Conservation (phyloP, 2,329 filamentous ascomycete genomes). For the Exophiala mesophila region DNA sequence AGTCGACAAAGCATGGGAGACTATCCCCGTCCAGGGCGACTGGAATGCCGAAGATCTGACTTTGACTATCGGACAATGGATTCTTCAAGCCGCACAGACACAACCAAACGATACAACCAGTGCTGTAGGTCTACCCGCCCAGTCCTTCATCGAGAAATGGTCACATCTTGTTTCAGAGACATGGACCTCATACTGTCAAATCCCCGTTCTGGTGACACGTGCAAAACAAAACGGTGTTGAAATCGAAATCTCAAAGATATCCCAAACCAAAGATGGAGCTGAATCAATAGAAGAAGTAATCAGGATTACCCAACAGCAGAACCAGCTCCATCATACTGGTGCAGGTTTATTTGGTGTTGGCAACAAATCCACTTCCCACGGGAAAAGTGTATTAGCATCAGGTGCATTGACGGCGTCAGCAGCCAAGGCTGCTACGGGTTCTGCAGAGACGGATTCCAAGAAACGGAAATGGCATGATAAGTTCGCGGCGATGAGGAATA, state of each 20-base stretch:
- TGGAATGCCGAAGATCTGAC: slow-evolving; percentile 1
- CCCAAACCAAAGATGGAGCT: too few relatives aligned
- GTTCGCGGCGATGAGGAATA: slow-evolving; percentile 25
- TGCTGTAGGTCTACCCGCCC: not conserved
- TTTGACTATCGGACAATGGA: not conserved
- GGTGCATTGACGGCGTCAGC: too few relatives aligned
- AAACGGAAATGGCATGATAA: slow-evolving; percentile 30
- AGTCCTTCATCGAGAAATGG: slow-evolving; percentile 17
- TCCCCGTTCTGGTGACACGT: slow-evolving; percentile 6
- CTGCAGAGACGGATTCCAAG: slow-evolving; percentile 7
- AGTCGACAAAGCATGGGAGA: not conserved
- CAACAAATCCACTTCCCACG: too few relatives aligned
- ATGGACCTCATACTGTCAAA: slow-evolving; percentile 18
- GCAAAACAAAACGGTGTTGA: slow-evolving; percentile 1
- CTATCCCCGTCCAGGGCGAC: not conserved
- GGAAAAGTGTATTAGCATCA: too few relatives aligned
- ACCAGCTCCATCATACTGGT: too few relatives aligned
- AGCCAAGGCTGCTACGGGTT: not conserved
- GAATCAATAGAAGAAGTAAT: slow-evolving; percentile 7
- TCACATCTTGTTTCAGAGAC: slow-evolving; percentile 16
- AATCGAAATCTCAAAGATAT: too few relatives aligned
- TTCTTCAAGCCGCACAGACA: not conserved
- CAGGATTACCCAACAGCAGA: too few relatives aligned
- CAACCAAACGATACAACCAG: not conserved
- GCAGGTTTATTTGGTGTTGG: too few relatives aligned